Base-by-base conservation (phyloP, 148 eudicot species). In the Persicaria tinctoria region DNA sequence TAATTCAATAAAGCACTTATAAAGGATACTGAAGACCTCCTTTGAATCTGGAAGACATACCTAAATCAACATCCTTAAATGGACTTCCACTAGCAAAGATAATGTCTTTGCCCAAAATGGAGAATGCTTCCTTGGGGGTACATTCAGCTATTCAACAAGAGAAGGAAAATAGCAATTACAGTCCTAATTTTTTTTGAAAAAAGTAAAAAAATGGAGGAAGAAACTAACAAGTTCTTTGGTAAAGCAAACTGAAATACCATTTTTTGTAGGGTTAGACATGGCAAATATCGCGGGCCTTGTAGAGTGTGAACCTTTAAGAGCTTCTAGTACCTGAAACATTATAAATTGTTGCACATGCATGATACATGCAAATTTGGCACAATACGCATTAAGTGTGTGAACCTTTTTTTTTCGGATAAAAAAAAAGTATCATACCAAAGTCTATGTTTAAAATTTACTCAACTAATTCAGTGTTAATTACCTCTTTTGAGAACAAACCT, bases 71-170 rank as follows among this genome's bases (percentile, higher is more conserved):
- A 80, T 91, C 76, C 54, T 79, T 80, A 83, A 93, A 93, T 38
- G 98, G 98, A 85, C 97, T 93, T 79, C 98, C 98, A 83, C 98
- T 93, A 71, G 90, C 97, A 85, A 74, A 93, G 60, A 91, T 78
- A 64, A 88, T 84, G 80, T 91, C 81, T 64, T 93, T 95, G 38
- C 98, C 98, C 64, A 93, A 84, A 74, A 86, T 84, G 47, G 98
- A 88, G 82, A 88, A 91, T 71, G 97, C 98, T 77, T 93, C 98
- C 76, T 85, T 91, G 46, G 98, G 94, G 73, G 98, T 93, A 84
- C 98, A 93, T 82, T 93, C 98, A 85, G 98, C 98, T 93, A 87
- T 74, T 64, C 46, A 53, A 69, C 54, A 51, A 12, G 14, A 2
- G 13, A 51, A 51, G 11, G 9, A 51, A 12, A 51, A 10, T 6